phyloP scores from a whole-genome alignment of 2,329 filamentous ascomycete genomes.

The Trichothecium roseum region DNA sequence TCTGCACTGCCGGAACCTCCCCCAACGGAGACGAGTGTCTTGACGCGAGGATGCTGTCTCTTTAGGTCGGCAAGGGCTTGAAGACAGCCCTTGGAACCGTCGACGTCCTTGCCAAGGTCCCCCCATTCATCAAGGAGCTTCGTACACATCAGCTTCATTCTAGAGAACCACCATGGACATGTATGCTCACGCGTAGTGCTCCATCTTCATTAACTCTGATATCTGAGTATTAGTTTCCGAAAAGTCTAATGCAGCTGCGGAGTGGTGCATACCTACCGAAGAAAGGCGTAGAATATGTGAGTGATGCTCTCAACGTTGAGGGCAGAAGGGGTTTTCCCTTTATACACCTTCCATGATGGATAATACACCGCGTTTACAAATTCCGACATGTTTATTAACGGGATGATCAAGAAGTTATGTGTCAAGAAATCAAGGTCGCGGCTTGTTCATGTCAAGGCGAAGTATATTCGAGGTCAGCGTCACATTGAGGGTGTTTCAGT shows the following conservation, averaged over 20 bases:
- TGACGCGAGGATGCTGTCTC: conserved; percentile 41
- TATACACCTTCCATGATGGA: conserved; percentile 55
- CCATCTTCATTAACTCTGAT: conserved; percentile 22
- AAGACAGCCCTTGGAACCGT: conserved; percentile 50
- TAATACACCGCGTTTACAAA: conserved; percentile 43
- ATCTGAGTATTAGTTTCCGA: conserved; percentile 6
- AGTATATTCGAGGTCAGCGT: no score
- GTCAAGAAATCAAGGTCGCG: no score
- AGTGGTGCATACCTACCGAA: conserved; percentile 26
- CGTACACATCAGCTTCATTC: background rate
- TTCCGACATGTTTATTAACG: background rate
- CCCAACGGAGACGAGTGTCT: conserved; percentile 54
- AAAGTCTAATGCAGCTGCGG: background rate
- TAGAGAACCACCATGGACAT: no score
- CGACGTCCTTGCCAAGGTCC: conserved; percentile 48
- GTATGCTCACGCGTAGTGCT: conserved; percentile 29
- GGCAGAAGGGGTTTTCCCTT: conserved; percentile 46
- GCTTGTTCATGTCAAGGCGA: no score
- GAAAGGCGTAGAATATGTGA: conserved; percentile 57
- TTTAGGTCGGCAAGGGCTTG: conserved; percentile 50
- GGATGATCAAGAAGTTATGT: no score
- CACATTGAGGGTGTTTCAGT: no score
- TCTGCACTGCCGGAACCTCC: conserved; percentile 52
- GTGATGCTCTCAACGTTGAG: conserved; percentile 46
- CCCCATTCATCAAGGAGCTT: conserved; percentile 50